Conservation (phyloP, 228 moss, liverwort and hornwort genomes). For the Sphagnum magellanicum region DNA sequence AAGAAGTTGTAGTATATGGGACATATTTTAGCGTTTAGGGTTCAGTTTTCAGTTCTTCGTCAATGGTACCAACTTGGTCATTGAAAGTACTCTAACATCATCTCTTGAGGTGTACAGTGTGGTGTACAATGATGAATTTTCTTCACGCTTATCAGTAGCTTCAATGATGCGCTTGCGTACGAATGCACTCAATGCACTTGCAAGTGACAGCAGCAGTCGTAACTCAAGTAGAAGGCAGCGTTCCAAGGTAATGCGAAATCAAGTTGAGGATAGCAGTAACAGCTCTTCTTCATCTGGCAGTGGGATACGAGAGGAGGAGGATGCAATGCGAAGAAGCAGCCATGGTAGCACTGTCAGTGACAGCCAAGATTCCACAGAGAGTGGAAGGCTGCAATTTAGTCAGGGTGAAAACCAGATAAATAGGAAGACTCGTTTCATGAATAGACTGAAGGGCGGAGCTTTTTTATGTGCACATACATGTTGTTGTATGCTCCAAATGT, state of each 20-base stretch:
- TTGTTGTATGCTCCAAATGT: conserved; percentile 71
- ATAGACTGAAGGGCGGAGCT: conserved; percentile 70
- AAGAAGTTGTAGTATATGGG: too few relatives aligned
- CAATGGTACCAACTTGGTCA: too few relatives aligned
- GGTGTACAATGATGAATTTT: conserved; percentile 90
- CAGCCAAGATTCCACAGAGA: not conserved
- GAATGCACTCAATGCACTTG: conserved; percentile 51
- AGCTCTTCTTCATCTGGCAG: too few relatives aligned
- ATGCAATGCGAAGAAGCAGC: too few relatives aligned
- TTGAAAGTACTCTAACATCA: too few relatives aligned
- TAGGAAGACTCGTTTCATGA: conserved; percentile 30
- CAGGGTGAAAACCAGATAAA: not conserved
- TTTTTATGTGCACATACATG: conserved; percentile 79
- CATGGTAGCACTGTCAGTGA: not conserved
- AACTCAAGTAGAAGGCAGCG: too few relatives aligned
- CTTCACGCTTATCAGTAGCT: conserved; percentile 79
- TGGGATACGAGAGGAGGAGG: too few relatives aligned
- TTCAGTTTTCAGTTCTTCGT: too few relatives aligned
- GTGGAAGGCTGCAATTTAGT: not conserved
- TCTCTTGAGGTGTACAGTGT: conserved; percentile 31
- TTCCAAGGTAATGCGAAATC: too few relatives aligned
- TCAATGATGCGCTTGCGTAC: conserved; percentile 74
- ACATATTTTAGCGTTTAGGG: too few relatives aligned
- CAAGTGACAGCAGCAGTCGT: conserved; percentile 18
- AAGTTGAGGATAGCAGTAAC: too few relatives aligned